A percentile compares a stretch with the other conserved stretches of the same genome.
Evolutionary conservation across 2,329 filamentous ascomycete species (phyloP).

Genomic region (Arthrobotrys conoides): DNA sequence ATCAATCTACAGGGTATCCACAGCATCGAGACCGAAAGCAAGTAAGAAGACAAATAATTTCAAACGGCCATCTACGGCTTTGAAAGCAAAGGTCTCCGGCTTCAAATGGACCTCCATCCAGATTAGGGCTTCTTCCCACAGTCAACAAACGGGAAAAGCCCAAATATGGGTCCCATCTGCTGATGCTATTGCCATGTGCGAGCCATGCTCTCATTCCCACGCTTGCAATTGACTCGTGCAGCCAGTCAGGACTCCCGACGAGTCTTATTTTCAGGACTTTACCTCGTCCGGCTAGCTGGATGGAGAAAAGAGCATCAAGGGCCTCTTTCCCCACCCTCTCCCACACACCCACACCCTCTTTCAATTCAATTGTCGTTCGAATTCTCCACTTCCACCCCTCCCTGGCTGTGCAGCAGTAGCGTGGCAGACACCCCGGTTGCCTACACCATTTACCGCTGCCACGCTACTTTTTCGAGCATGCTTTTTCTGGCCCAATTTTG

Average conservation of each 20-base stretch:
- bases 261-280: constrained; percentile 42
- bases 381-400: constrained; percentile 52
- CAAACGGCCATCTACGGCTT: constrained; percentile 9
- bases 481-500: constrained; percentile 37
- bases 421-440: constrained; percentile 61
- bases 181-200: constrained; percentile 34
- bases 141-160: constrained; percentile 9
- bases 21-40: neutral
- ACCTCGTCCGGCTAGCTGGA: constrained; percentile 33
- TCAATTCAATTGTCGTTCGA: constrained; percentile 1
- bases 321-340: constrained; percentile 42
- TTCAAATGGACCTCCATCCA: constrained; percentile 22
- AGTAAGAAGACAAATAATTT: neutral
- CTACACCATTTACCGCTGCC: constrained; percentile 61
- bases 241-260: constrained; percentile 36
- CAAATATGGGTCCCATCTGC: constrained; percentile 25
- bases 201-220: constrained; percentile 25
- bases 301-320: constrained; percentile 25
- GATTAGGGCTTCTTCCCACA: constrained; percentile 32
- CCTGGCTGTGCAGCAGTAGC: constrained; percentile 60
- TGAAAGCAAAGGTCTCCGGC: neutral
- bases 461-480: constrained; percentile 59
- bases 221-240: constrained; percentile 32
- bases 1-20: constrained; percentile 8
- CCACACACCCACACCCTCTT: constrained; percentile 15